Evolutionary conservation across 495 filamentous ascomycete genomes (phyloP), one percentile per base, ranked within the genome.

Genomic region (Penicillium diatomitis): DNA sequence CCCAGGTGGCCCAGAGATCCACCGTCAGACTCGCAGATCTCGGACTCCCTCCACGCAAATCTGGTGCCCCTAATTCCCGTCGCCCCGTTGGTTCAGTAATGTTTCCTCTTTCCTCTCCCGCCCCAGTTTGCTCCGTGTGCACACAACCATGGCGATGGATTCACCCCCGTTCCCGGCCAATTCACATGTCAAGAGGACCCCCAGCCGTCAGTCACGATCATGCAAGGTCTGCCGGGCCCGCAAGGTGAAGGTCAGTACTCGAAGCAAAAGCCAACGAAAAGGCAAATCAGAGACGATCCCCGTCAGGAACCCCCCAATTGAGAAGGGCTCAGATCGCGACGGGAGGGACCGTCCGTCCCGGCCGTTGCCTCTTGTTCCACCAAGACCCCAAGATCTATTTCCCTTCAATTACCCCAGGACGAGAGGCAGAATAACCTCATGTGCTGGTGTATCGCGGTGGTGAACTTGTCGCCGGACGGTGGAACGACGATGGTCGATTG

Each of bases 191-290:
- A 56, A 46, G 55, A 63, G 55, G 48, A 49, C 54, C 38, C 41
- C 56, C 5, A 66, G 50, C 38, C 66, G 70, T 38, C 70, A 72
- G 55, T 68, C 63, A 41, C 67, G 67, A 27, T 72, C 70, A 52
- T 73, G 70, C 49, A 70, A 65, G 48, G 69, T 73, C 49, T 73
- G 70, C 43, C 63, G 70, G 42, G 47, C 60, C 52, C 68, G 70
- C 45, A 73, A 73, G 56, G 70, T 73, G 57, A 72, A 71, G 66
- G 70, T 73, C 48, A 32, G 44, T 5, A 32, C 27, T 11, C 38
- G 40, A 42, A 42, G 28, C 39, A 10, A 42, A 10, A 20, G 1
- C 20, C 20, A 20, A 20, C 20, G 20, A 20, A 20, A 20, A 20
- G 20, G 20, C 20, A 20, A 20, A 20, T 20, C 20, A 20, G 20